phyloP scores from a whole-genome alignment of 768 basidiomycete genomes.

The Hypsizygus marmoreus region DNA sequence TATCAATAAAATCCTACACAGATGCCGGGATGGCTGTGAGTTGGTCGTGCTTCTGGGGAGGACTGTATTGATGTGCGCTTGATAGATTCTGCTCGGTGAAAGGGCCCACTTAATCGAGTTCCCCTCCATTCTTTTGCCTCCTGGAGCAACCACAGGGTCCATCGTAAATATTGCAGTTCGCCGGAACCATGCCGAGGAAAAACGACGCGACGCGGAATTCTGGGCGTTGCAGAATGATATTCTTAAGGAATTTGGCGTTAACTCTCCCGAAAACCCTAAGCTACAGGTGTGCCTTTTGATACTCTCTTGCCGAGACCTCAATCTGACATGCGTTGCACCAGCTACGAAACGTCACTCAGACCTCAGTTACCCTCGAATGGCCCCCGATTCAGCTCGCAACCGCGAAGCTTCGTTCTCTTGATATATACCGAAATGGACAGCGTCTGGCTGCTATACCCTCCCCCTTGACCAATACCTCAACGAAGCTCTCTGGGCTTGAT shows the following conservation, averaged over 20 bases:
- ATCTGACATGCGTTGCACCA: conserved; percentile 26
- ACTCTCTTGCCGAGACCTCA: not conserved
- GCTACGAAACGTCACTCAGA: conserved; percentile 95
- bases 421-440: conserved; percentile 91
- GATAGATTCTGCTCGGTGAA: conserved; percentile 87
- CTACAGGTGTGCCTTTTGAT: conserved; percentile 57
- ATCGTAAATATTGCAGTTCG: conserved; percentile 97
- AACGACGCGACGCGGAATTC: conserved; percentile 79
- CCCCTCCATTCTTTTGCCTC: conserved; percentile 91
- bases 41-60: conserved; percentile 3
- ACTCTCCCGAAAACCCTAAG: conserved; percentile 69
- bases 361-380: conserved; percentile 97
- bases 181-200: conserved; percentile 84
- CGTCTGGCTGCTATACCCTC: conserved; percentile 86
- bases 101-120: conserved; percentile 97
- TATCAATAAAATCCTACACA: conserved; percentile 29
- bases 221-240: conserved; percentile 85
- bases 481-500: conserved; percentile 81
- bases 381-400: conserved; percentile 81
- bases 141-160: conserved; percentile 89
- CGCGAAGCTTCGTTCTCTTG: conserved; percentile 83
- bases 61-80: conserved; percentile 7
- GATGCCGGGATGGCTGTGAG: conserved; percentile 94
- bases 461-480: conserved; percentile 81
- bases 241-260: conserved; percentile 67